These are phyloP conservation scores for Ophiostoma ips DNA, from an alignment of 2,329 filamentous ascomycete genomes.

Conservation along the genomic window DNA sequence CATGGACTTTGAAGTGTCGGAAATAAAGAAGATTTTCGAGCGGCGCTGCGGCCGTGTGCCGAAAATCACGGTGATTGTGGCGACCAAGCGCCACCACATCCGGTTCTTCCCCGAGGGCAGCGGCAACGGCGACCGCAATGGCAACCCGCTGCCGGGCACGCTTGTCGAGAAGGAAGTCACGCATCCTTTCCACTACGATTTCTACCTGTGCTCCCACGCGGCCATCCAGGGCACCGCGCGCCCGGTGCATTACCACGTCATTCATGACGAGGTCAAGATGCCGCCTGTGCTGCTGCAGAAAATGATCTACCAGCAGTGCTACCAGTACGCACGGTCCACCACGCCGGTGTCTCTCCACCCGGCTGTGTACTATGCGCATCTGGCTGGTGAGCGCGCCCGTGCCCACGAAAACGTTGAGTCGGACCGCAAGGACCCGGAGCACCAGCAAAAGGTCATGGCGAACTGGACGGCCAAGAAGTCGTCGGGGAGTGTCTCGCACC, in stretches of 20 bases:
- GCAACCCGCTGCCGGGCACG: conserved; percentile 69
- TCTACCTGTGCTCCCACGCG: conserved; percentile 48
- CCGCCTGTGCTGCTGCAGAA: conserved; percentile 58
- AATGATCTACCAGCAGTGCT: conserved; percentile 90
- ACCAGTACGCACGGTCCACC: conserved; percentile 82
- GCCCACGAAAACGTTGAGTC: conserved; percentile 48
- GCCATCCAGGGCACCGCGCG: conserved; percentile 91
- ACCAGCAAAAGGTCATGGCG: conserved; percentile 28
- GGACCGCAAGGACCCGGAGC: conserved; percentile 30
- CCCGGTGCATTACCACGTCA: conserved; percentile 82
- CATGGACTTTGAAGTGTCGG: conserved; percentile 58
- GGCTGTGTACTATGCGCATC: conserved; percentile 89
- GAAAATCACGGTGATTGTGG: conserved; percentile 74
- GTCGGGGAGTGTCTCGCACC: conserved; percentile 14
- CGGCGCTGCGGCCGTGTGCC: conserved; percentile 24
- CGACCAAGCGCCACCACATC: conserved; percentile 87
- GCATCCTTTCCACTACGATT: conserved; percentile 81
- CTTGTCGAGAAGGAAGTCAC: conserved; percentile 83
- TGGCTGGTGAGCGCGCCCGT: conserved; percentile 69
- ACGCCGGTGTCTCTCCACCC: conserved; percentile 83
- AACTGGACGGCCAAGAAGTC: conserved; percentile 28
- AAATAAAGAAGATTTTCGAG: conserved; percentile 50
- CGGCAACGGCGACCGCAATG: conserved; percentile 49
- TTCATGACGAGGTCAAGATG: conserved; percentile 65
- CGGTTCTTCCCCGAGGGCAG: conserved; percentile 64